These are phyloP conservation scores for Claviceps purpurea DNA, from an alignment of 2,329 filamentous ascomycete species.

Conservation along the genomic window DNA sequence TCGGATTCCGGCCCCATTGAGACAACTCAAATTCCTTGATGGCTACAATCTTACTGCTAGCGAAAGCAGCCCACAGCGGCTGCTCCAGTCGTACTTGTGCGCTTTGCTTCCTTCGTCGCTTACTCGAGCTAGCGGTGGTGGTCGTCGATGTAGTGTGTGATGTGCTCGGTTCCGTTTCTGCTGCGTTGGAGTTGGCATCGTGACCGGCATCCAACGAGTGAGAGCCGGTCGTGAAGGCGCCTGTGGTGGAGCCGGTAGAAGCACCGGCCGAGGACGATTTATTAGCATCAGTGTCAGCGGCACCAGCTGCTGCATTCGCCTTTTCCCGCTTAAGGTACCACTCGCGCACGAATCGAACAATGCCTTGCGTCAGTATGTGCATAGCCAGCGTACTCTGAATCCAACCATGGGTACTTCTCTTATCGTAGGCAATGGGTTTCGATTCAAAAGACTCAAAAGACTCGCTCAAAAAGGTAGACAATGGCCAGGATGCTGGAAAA, in stretches of 20 bases:
- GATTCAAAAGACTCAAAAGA: conserved; percentile 36
- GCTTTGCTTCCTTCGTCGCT: conserved; percentile 82
- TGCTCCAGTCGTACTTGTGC: conserved; percentile 83
- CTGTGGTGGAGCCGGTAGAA: conserved; percentile 1
- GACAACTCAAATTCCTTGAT: conserved; percentile 83
- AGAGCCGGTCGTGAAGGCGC: conserved; percentile 10
- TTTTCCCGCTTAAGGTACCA: conserved; percentile 52
- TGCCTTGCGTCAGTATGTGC: conserved; percentile 61
- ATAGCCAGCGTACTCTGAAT: conserved; percentile 56
- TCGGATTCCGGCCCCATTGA: conserved; percentile 58
- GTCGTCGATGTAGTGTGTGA: conserved; percentile 18
- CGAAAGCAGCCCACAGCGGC: conserved; percentile 85
- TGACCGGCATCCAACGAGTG: conserved; percentile 1
- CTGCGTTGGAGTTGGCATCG: conserved; percentile 32
- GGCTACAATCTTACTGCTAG: conserved; percentile 92
- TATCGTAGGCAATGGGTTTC: conserved; percentile 33
- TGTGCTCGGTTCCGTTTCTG: conserved; percentile 33
- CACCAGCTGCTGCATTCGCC: conserved; percentile 33
- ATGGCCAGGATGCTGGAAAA: conserved; percentile 32
- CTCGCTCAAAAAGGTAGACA: conserved; percentile 32
- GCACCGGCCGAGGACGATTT: conserved; percentile 28
- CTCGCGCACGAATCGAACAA: conserved; percentile 56
- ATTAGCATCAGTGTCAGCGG: conserved; percentile 50
- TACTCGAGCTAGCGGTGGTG: conserved; percentile 34
- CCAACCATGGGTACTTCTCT: conserved; percentile 49